A percentile compares a stretch with the other conserved stretches of the same genome.
These are phyloP conservation scores for Aschersonia sp. DNA, from an alignment of 2,329 filamentous ascomycete genomes.

Conservation along the genomic window DNA sequence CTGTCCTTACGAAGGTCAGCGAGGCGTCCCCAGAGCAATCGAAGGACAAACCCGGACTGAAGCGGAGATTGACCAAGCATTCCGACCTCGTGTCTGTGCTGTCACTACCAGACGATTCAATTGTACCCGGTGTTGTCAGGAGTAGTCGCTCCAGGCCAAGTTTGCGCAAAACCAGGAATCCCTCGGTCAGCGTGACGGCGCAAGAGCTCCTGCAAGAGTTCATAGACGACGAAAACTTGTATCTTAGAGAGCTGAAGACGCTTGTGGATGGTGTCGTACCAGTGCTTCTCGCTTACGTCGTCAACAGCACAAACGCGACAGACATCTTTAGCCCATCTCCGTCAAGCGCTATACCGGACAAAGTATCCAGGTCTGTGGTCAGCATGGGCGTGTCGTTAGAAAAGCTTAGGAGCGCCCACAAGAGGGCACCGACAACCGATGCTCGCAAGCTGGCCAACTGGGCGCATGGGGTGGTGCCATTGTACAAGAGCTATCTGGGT, in stretches of 20 bases:
- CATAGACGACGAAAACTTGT: constrained; percentile 70
- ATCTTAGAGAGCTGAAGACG: constrained; percentile 81
- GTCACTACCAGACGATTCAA: constrained; percentile 50
- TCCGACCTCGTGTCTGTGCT: constrained; percentile 89
- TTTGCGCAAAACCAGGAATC: constrained; percentile 58
- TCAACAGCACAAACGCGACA: constrained; percentile 52
- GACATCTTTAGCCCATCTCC: constrained; percentile 51
- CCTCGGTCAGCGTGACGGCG: constrained; percentile 52
- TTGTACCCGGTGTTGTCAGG: constrained; percentile 43
- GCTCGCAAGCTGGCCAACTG: constrained; percentile 61
- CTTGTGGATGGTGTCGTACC: constrained; percentile 91
- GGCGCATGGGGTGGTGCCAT: constrained; percentile 62
- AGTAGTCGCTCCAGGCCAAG: constrained; percentile 68
- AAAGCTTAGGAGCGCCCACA: constrained; percentile 67
- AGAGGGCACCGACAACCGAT: constrained; percentile 61
- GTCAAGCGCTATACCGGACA: constrained; percentile 36
- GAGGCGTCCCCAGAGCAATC: constrained; percentile 7
- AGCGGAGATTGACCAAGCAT: constrained; percentile 74
- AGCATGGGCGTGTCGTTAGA: constrained; percentile 89
- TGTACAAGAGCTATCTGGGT: constrained; percentile 76
- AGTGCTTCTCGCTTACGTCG: constrained; percentile 72
- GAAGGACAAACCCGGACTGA: constrained; percentile 40
- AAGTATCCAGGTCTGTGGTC: constrained; percentile 73
- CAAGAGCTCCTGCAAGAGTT: constrained; percentile 70
- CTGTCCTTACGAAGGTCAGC: constrained; percentile 31